Evolutionary conservation across 208 protist species (phyloP), one percentile per base, ranked within the genome.

Genomic region (Leishmania amazonensis): DNA sequence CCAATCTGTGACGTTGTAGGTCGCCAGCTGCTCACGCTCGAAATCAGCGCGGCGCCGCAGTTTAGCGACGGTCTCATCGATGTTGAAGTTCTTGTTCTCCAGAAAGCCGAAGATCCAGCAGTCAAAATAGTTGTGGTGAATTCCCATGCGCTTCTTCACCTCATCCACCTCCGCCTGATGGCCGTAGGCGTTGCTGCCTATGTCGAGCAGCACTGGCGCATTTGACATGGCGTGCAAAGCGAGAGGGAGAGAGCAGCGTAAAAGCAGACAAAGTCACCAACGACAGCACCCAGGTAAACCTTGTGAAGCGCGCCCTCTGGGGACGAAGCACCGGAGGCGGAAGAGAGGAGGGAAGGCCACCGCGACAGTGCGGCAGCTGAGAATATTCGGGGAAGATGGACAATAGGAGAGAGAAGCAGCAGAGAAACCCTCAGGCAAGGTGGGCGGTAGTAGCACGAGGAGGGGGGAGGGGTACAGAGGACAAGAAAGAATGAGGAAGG

Each of bases 41-140:
- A 96, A 92, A n/a, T 87, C 86, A 15, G 85, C 83, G 28, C 94
- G 85, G 24, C 94, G 87, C 54, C 89, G 84, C 64, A 97, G 84
- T 84, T 97, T 97, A 21, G 81, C 83, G 3, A 97, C 86, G 1
- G 94, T 84, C 64, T 97, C 94, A 4, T 88, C 75, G 21, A 97
- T 78, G 47, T 95, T 86, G 70, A 93, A 97, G 71, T 96, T 94
- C 58, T 97, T 97, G 83, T 97, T 97, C 76, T 97, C 91, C 28
- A 97, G 79, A 73, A 97, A 97, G 3, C 90, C 90, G 73, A 91
- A 97, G 28, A 97, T 89, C 92, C 94, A 97, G 82, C 90, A 92
- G 75, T 96, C 92, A 47, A 96, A 95, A 76, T 95, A 91, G 74
- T 88, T 81, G 86, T 95, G 89, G 28, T 60, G 65, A 65, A 97